Percentiles rank a stretch among this genome's conserved stretches.
These are phyloP conservation scores for Dichotomopilus funicola DNA, from an alignment of 2,329 filamentous ascomycete genomes.

Conservation along the genomic window DNA sequence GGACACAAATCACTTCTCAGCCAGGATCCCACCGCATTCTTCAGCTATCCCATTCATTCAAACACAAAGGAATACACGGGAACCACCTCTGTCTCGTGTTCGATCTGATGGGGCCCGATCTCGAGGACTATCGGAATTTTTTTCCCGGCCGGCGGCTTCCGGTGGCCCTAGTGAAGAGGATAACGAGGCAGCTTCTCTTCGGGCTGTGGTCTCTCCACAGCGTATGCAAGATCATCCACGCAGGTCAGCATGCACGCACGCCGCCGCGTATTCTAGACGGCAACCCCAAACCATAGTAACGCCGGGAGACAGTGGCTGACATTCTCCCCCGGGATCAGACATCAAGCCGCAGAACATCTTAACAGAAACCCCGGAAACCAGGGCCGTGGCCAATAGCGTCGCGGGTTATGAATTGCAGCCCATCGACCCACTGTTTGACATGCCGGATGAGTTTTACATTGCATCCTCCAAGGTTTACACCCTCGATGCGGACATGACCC, in stretches of 20 bases:
- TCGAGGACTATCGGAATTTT: conserved; percentile 4
- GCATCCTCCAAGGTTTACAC: conserved; percentile 3
- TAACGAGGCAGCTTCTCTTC: conserved; percentile 9
- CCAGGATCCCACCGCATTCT: not conserved
- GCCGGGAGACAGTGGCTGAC: too few relatives aligned
- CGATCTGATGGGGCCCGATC: conserved; percentile 11
- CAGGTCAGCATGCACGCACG: not conserved
- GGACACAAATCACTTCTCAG: not conserved
- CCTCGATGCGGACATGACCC: conserved; percentile 3
- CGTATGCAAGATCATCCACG: conserved; percentile 10
- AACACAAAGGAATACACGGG: conserved; percentile 8
- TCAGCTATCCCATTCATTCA: conserved; percentile 5
- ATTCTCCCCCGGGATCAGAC: not conserved
- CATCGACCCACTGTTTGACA: not conserved
- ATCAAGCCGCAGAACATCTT: conserved; percentile 16
- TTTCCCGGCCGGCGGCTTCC: conserved; percentile 10
- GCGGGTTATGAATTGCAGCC: conserved; percentile 1
- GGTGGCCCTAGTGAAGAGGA: conserved; percentile 5
- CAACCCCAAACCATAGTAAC: too few relatives aligned
- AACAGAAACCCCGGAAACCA: conserved; percentile 2
- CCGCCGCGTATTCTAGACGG: not conserved
- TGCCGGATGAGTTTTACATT: conserved; percentile 10
- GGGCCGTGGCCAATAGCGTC: not conserved
- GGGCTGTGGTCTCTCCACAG: conserved; percentile 7
- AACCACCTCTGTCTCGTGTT: conserved; percentile 11